Evolutionary conservation across 306 rosid genomes (phyloP).

Genomic region (Adenanthera pavonina): DNA sequence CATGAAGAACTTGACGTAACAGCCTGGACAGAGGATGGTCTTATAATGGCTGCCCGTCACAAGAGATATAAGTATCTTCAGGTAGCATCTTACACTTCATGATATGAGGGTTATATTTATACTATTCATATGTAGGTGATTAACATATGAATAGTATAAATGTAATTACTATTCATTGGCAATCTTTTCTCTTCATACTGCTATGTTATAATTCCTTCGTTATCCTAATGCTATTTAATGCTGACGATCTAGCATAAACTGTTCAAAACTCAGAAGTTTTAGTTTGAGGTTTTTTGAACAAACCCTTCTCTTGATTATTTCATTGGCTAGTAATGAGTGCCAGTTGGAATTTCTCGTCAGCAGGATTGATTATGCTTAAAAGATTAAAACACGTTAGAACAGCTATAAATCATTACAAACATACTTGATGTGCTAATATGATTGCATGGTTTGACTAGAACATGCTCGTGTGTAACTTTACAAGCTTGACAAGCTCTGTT

Average conservation of each 20-base stretch:
- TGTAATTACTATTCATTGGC: too few relatives aligned
- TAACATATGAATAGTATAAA: too few relatives aligned
- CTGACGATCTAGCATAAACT: background rate
- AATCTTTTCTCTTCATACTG: background rate
- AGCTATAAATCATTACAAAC: background rate
- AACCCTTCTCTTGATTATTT: background rate
- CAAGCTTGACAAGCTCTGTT: background rate
- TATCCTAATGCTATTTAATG: background rate
- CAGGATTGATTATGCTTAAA: background rate
- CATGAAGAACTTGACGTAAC: constrained; percentile 78
- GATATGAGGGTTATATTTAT: background rate
- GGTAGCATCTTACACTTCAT: constrained; percentile 52
- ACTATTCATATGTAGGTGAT: constrained; percentile 2
- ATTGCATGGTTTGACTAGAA: background rate
- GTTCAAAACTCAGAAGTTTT: background rate
- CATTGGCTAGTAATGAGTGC: background rate
- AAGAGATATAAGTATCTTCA: constrained; percentile 76
- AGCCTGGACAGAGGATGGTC: constrained; percentile 97
- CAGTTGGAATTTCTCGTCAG: background rate
- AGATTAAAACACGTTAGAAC: background rate
- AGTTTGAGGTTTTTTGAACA: background rate
- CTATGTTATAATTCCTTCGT: too few relatives aligned
- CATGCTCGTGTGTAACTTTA: background rate
- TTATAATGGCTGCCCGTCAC: constrained; percentile 95
- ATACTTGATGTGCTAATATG: background rate